Evolutionary conservation across 768 basidiomycete species (phyloP).

Genomic region (Kwoniella mangroviensis): DNA sequence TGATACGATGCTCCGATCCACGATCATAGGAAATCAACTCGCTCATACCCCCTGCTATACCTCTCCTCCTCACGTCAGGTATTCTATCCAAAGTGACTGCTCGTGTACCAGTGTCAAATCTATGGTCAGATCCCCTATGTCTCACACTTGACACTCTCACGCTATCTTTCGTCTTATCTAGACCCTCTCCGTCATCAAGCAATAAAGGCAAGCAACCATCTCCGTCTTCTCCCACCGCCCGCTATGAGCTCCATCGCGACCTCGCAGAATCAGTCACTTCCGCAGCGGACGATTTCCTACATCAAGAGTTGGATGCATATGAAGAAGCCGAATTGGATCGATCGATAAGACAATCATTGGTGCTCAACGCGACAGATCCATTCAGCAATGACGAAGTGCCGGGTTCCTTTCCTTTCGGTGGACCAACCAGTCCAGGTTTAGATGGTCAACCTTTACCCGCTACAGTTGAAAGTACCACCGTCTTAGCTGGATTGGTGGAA

Average conservation of each 20-base stretch:
- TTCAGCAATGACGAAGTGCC: conserved; percentile 41
- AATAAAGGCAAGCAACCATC: conserved; percentile 52
- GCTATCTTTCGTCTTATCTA: conserved; percentile 39
- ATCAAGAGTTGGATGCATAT: conserved; percentile 73
- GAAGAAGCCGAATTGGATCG: conserved; percentile 75
- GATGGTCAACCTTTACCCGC: conserved; percentile 22
- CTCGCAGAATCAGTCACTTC: conserved; percentile 79
- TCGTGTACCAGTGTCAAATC: conserved; percentile 66
- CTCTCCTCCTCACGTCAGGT: conserved; percentile 72
- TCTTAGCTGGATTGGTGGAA: conserved; percentile 58
- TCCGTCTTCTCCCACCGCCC: background rate
- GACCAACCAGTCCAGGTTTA: conserved; percentile 1
- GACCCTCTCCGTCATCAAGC: conserved; percentile 35
- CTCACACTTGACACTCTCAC: conserved; percentile 47
- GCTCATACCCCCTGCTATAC: conserved; percentile 66
- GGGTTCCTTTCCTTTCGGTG: conserved; percentile 41
- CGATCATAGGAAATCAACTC: conserved; percentile 74
- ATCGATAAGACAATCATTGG: conserved; percentile 66
- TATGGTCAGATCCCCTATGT: conserved; percentile 48
- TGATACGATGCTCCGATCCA: background rate
- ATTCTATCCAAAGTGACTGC: conserved; percentile 74
- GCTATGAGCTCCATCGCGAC: conserved; percentile 52
- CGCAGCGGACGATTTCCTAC: conserved; percentile 84
- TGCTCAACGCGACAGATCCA: conserved; percentile 41
- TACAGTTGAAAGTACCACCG: conserved; percentile 51